Evolutionary conservation across 352 stramenopile species (phyloP).

Genomic region (Thraustochytrium sp.): DNA sequence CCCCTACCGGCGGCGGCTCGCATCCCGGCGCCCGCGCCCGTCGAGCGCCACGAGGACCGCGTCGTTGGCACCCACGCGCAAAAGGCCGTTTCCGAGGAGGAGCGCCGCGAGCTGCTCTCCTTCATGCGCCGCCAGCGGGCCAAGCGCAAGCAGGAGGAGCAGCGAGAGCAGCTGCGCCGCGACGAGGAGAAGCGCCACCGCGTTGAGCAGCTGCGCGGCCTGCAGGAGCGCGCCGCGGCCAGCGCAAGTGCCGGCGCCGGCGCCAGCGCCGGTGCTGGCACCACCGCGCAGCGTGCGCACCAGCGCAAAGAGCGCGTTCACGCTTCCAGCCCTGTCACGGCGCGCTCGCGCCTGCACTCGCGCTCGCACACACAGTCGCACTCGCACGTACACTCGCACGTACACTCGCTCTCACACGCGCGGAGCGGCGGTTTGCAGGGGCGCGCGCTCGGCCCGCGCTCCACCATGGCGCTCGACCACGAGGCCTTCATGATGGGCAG

Average conservation of each 20-base stretch:
- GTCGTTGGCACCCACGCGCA: neutral
- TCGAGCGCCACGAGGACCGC: neutral
- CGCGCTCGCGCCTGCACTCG: neutral
- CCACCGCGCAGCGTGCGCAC: neutral
- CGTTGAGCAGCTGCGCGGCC: slow-evolving; percentile 6
- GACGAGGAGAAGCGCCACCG: neutral
- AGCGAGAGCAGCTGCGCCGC: neutral
- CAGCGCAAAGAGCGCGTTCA: neutral
- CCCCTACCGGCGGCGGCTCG: neutral
- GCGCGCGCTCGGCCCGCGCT: neutral
- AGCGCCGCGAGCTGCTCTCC: neutral
- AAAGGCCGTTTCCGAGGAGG: neutral
- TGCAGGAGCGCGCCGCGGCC: neutral
- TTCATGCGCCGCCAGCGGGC: slow-evolving; percentile 12
- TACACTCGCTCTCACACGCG: neutral
- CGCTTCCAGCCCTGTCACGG: neutral
- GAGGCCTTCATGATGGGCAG: slow-evolving; percentile 6
- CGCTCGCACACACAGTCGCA: neutral
- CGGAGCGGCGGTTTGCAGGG: neutral
- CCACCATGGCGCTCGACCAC: neutral
- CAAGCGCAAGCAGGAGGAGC: neutral
- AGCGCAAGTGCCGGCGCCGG: neutral
- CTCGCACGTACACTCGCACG: neutral
- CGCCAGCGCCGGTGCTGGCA: neutral
- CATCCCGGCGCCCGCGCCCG: neutral